Evolutionary conservation across 805 yeast species (phyloP).

Genomic region (Grigorovia humatica): DNA sequence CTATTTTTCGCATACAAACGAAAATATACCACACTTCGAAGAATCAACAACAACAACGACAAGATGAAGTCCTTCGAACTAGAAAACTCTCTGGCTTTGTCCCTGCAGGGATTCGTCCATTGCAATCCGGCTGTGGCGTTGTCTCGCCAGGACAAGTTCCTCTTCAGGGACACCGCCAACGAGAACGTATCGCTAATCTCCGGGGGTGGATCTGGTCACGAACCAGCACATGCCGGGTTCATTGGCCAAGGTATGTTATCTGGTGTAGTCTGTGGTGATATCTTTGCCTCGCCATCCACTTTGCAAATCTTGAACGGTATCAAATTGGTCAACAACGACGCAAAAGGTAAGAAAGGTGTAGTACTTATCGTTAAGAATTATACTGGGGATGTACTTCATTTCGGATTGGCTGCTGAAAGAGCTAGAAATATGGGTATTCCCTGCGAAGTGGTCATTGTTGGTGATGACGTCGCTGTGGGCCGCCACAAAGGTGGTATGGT

Average conservation of each 20-base stretch:
- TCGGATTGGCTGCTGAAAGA: slow-evolving; percentile 84
- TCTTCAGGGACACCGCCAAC: slow-evolving; percentile 27
- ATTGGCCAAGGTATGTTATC: slow-evolving; percentile 76
- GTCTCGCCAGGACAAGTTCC: slow-evolving; percentile 30
- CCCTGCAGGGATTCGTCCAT: slow-evolving; percentile 31
- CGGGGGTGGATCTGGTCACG: slow-evolving; percentile 96
- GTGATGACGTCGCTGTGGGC: slow-evolving; percentile 95
- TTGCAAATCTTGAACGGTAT: slow-evolving; percentile 70
- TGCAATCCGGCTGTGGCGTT: slow-evolving; percentile 31
- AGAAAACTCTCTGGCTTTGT: slow-evolving; percentile 28
- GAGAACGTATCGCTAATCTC: slow-evolving; percentile 60
- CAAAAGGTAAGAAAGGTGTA: slow-evolving; percentile 39
- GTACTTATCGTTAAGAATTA: slow-evolving; percentile 79
- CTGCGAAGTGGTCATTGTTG: slow-evolving; percentile 66
- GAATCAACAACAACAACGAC: not conserved
- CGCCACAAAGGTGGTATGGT: slow-evolving; percentile 79
- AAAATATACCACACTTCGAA: not conserved
- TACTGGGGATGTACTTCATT: slow-evolving; percentile 89
- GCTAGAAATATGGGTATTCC: slow-evolving; percentile 68
- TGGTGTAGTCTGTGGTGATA: slow-evolving; percentile 82
- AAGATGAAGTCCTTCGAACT: slow-evolving; percentile 33
- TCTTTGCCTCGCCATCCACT: slow-evolving; percentile 94
- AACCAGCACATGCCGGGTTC: slow-evolving; percentile 87
- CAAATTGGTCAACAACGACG: slow-evolving; percentile 24
- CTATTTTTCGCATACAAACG: not conserved